These are phyloP conservation scores for Spirogloea muscicola DNA, from an alignment of 139 green algal genomes.

Conservation along the genomic window DNA sequence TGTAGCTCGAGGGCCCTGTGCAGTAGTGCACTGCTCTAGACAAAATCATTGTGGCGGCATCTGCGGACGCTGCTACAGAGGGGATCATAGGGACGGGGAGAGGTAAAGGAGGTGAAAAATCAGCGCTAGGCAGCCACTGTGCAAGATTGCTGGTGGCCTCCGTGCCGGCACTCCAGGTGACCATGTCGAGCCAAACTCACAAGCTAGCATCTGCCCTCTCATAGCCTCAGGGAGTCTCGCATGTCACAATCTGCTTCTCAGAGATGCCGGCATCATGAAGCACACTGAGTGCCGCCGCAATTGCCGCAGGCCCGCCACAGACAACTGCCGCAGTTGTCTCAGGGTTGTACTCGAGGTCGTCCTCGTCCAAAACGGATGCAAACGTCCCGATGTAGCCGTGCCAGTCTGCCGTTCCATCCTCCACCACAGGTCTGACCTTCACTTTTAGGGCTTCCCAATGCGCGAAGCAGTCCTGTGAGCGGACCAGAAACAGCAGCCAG, in stretches of 20 bases:
- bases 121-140: too few species aligned
- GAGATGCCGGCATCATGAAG: conserved; percentile 32
- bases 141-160: too few species aligned
- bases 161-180: too few species aligned
- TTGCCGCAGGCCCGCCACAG: conserved; percentile 1
- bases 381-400: conserved; percentile 36
- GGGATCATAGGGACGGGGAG: too few species aligned
- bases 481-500: background rate
- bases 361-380: conserved; percentile 33
- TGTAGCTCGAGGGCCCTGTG: too few species aligned
- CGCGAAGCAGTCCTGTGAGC: conserved; percentile 17
- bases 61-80: too few species aligned
- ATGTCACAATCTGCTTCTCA: conserved; percentile 13
- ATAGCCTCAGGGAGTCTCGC: too few species aligned
- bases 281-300: conserved; percentile 5
- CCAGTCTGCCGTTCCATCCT: conserved; percentile 22
- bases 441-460: conserved; percentile 31
- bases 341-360: conserved; percentile 48
- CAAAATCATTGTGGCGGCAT: too few species aligned
- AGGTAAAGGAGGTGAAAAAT: too few species aligned
- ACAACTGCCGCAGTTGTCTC: conserved; percentile 37
- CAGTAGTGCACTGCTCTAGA: too few species aligned
- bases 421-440: conserved; percentile 38
- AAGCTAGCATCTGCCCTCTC: too few species aligned
- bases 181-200: too few species aligned